Conservation (phyloP, 2,329 filamentous ascomycete genomes). For the Gnomoniopsis smithogilvyi region DNA sequence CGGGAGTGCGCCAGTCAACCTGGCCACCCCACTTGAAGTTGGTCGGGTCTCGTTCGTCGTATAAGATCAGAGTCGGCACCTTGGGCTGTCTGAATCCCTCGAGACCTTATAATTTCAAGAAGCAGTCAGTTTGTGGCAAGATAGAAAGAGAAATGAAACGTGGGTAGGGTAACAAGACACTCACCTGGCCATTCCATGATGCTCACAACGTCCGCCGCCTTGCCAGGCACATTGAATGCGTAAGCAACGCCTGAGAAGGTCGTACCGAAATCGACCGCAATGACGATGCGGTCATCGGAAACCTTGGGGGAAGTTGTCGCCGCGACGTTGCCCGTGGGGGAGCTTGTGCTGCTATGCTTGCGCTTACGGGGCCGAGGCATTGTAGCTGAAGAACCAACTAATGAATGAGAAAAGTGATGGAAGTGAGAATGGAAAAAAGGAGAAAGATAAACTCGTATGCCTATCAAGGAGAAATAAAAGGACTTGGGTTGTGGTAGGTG, state of each 20-base stretch:
- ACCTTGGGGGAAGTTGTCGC: neutral
- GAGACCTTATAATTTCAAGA: neutral
- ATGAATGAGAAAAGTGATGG: too few species aligned
- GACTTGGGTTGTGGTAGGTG: too few species aligned
- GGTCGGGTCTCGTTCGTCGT: neutral
- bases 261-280: slow-evolving; percentile 19
- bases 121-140: neutral
- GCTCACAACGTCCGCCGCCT: neutral
- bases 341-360: neutral
- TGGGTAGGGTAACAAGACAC: neutral
- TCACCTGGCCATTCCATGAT: slow-evolving; percentile 9
- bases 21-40: slow-evolving; percentile 13
- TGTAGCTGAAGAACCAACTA: too few species aligned
- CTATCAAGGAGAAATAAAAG: too few species aligned
- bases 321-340: neutral
- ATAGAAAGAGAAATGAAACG: neutral
- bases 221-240: slow-evolving; percentile 2
- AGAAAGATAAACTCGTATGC: too few species aligned
- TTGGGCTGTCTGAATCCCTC: slow-evolving; percentile 3
- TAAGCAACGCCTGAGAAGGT: slow-evolving; percentile 26
- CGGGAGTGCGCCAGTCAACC: neutral
- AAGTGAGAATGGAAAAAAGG: too few species aligned
- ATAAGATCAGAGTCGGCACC: neutral
- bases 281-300: slow-evolving; percentile 13
- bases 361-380: neutral